A percentile compares a stretch with the other conserved stretches of the same genome.
phyloP scores from a whole-genome alignment of 192 early-diverging fungal genomes.

The Jimgerdemannia lactiflua region DNA sequence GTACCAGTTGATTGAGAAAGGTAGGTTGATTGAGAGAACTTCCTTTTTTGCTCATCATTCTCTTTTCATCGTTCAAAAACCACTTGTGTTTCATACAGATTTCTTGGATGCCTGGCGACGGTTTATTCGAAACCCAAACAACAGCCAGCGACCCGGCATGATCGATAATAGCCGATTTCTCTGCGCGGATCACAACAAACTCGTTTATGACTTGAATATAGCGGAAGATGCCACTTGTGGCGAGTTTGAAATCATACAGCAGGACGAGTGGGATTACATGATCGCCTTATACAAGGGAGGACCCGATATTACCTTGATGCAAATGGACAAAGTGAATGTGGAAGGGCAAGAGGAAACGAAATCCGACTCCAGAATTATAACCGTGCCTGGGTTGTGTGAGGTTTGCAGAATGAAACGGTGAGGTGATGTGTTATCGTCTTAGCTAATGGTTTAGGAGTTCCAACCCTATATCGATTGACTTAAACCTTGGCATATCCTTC shows the following conservation, averaged over 20 bases:
- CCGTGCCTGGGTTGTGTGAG: neutral
- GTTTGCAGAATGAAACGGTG: neutral
- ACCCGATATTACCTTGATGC: neutral
- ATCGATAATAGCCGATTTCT: neutral
- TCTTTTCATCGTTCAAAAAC: too few relatives aligned
- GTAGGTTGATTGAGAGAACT: neutral
- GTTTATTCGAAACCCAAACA: neutral
- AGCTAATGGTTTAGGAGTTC: neutral
- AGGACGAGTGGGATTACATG: neutral
- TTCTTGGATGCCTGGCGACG: neutral
- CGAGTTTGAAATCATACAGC: neutral
- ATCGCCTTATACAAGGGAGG: neutral
- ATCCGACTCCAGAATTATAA: neutral
- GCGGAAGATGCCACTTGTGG: neutral
- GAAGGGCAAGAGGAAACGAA: neutral
- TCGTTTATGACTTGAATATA: neutral
- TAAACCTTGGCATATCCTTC: too few relatives aligned
- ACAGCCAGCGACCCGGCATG: neutral
- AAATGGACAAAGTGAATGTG: neutral
- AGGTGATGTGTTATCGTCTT: neutral
- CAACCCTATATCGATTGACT: too few relatives aligned
- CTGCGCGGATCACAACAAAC: neutral
- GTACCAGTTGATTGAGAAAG: neutral
- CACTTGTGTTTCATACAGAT: neutral
- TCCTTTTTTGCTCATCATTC: too few relatives aligned